Percentiles rank a stretch among this genome's conserved stretches.
Evolutionary conservation across 169 alveolate genomes (phyloP).

Genomic region (Plasmodium billcollinsi): DNA sequence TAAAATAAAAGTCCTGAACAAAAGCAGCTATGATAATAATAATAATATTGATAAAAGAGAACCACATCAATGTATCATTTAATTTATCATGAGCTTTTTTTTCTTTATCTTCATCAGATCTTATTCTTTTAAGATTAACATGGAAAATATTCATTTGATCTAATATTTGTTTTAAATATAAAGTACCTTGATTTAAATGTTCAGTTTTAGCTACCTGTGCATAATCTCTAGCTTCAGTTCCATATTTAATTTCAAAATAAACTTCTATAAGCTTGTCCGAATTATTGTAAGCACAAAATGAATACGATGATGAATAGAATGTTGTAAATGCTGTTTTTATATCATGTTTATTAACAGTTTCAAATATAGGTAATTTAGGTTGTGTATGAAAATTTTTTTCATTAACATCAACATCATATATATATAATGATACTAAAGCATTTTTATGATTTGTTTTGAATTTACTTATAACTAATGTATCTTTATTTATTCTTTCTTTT

Average conservation of each 20-base stretch:
- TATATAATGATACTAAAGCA: constrained; percentile 16
- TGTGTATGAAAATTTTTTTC: constrained; percentile 17
- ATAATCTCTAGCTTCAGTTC: constrained; percentile 69
- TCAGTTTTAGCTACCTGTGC: constrained; percentile 55
- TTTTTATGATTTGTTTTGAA: constrained; percentile 30
- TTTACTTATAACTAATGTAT: constrained; percentile 43
- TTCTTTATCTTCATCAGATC: constrained; percentile 50
- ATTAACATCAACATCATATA: constrained; percentile 41
- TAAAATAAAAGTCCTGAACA: constrained; percentile 55
- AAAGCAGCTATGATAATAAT: constrained; percentile 56
- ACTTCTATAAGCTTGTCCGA: constrained; percentile 12
- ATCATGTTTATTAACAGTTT: constrained; percentile 55
- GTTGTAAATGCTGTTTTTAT: constrained; percentile 71
- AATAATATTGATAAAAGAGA: constrained; percentile 35
- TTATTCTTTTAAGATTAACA: constrained; percentile 47
- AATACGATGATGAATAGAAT: constrained; percentile 42
- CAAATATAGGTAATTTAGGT: constrained; percentile 33
- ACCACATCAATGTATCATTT: constrained; percentile 73
- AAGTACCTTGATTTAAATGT: constrained; percentile 58
- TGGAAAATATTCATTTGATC: constrained; percentile 60
- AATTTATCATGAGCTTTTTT: constrained; percentile 55
- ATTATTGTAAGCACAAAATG: constrained; percentile 55
- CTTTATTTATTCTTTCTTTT: constrained; percentile 60
- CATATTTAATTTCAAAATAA: constrained; percentile 53
- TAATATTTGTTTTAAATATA: constrained; percentile 42